Conservation (phyloP, 1,284 basidiomycete species). For the Irpex lacteus region DNA sequence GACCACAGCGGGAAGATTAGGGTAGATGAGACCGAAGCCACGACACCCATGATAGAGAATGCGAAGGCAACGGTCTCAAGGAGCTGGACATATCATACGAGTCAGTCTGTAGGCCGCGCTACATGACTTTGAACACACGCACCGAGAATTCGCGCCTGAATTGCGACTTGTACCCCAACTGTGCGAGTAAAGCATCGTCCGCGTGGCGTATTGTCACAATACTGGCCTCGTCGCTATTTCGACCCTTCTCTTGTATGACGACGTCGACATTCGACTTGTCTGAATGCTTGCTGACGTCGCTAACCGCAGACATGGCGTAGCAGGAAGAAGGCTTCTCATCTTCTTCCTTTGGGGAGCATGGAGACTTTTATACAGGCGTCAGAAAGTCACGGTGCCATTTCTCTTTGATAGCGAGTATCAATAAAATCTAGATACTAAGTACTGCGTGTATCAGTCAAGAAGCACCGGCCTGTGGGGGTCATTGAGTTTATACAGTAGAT, state of each 20-base stretch:
- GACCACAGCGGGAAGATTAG: constrained; percentile 60
- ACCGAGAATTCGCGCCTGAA: constrained; percentile 78
- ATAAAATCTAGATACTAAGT: background rate
- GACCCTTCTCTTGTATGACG: constrained; percentile 10
- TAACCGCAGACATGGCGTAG: constrained; percentile 9
- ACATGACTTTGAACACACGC: constrained; percentile 19
- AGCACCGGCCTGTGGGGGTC: background rate
- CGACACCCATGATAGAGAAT: constrained; percentile 75
- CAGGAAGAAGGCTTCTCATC: background rate
- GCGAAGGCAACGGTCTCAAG: constrained; percentile 67
- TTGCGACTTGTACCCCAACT: constrained; percentile 72
- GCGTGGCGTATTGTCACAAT: constrained; percentile 33
- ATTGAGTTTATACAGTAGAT: background rate
- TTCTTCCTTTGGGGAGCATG: background rate
- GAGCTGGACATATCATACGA: background rate
- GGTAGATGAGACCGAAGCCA: constrained; percentile 67
- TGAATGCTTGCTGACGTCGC: constrained; percentile 10
- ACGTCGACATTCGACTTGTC: constrained; percentile 11
- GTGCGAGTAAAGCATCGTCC: constrained; percentile 59
- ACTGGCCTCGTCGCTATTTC: constrained; percentile 7
- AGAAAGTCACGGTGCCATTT: background rate
- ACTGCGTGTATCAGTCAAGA: background rate
- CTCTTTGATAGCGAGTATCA: background rate
- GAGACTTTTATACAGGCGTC: background rate
- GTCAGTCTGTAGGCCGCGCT: background rate